Evolutionary conservation across 371 early-diverging fungal genomes (phyloP), one percentile per base, ranked within the genome.

Genomic region (Funneliformis caledonium): DNA sequence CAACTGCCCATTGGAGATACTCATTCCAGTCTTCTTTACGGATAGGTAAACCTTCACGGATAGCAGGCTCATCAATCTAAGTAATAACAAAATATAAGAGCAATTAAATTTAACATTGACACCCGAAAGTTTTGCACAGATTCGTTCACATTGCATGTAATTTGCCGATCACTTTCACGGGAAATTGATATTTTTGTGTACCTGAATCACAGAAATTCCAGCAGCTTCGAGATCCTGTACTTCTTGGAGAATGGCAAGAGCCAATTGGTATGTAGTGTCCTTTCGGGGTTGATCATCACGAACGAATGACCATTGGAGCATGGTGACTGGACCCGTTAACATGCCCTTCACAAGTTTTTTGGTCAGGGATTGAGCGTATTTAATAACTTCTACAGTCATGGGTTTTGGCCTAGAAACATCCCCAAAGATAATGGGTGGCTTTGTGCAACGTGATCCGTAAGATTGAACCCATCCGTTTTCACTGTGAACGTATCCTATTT

Each of bases 21-120:
- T 88, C 91, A 73, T 91, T 93, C 93, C 95, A 96, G 84, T 95
- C 96, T 80, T 90, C 87, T 80, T 91, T 88, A 83, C 97, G 95
- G 83, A 98, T 93, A 19, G 98, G 98, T 48, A 98, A 90, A 83
- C 98, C 98, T 88, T 98, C 98, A 88, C 98, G 96, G 83, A 98
- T 96, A 82, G 98, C 98, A 52, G 98, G 98, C 88, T 98, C 98
- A 87, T 98, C 98, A 82, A 98, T 96, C 89, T 69, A 69, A 69
- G 19, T 1, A 69, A 69, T 42, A 16, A 14, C 45, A 16, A 69
- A 43, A n/a, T 45, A 45, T 69, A 69, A 2, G 12, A 22, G 26
- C 43, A 19, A 62, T 19, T 33, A 11, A 69, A 14, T 42, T 43
- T 6, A 19, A 69, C n/a, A 37, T 37, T 37, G 37, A 37, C 37